phyloP scores from a whole-genome alignment of 768 basidiomycete genomes.

The Leccinum imitatum region DNA sequence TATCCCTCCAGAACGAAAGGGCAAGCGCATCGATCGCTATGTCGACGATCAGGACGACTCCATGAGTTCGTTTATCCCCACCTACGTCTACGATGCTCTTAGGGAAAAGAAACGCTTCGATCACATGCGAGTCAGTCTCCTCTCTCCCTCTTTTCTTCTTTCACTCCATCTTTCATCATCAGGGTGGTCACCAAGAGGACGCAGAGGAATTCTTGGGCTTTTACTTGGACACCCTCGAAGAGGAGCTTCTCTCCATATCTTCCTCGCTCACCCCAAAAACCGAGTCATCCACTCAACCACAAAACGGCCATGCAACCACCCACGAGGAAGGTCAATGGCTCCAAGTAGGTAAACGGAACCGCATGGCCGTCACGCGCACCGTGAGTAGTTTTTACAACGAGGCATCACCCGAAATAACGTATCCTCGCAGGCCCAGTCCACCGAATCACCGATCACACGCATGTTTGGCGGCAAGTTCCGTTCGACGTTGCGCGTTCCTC shows the following conservation, averaged over 20 bases:
- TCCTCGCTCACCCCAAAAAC: slow-evolving; percentile 47
- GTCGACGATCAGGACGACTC: slow-evolving; percentile 48
- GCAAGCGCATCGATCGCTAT: slow-evolving; percentile 40
- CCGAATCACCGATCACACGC: slow-evolving; percentile 84
- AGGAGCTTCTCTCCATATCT: slow-evolving; percentile 77
- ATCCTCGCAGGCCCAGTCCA: slow-evolving; percentile 57
- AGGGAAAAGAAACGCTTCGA: slow-evolving; percentile 93
- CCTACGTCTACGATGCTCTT: slow-evolving; percentile 88
- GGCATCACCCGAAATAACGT: not conserved
- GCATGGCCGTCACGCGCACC: slow-evolving; percentile 73
- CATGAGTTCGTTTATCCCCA: slow-evolving; percentile 77
- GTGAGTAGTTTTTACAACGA: slow-evolving; percentile 43
- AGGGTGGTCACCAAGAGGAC: slow-evolving; percentile 95
- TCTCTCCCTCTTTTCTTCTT: slow-evolving; percentile 5
- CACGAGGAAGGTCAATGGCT: slow-evolving; percentile 78
- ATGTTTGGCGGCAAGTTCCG: slow-evolving; percentile 95
- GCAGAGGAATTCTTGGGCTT: slow-evolving; percentile 99
- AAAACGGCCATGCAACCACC: slow-evolving; percentile 8
- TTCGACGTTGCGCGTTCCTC: slow-evolving; percentile 76
- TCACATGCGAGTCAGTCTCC: slow-evolving; percentile 73
- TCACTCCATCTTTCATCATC: slow-evolving; percentile 29
- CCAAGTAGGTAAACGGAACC: slow-evolving; percentile 86
- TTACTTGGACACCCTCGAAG: slow-evolving; percentile 91
- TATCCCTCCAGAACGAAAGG: slow-evolving; percentile 36
- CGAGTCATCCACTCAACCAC: slow-evolving; percentile 9